Evolutionary conservation across 345 rosid species (phyloP), one percentile per base, ranked within the genome.

Genomic region (Noccaea caerulescens): DNA sequence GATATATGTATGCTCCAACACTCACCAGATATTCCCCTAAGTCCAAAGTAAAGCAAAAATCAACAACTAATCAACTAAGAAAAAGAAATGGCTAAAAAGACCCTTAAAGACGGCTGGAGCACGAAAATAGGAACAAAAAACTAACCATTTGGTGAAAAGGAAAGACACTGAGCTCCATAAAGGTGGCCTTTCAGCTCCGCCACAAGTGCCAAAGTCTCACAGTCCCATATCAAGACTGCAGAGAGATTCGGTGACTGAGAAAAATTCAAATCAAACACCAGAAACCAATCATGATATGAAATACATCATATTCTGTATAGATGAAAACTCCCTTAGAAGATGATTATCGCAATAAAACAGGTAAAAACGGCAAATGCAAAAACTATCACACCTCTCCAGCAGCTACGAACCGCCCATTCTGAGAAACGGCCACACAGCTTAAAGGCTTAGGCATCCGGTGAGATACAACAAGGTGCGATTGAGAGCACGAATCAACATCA

Each of bases 141-240:
- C 88, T 68, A 78, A 91, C 96, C 97, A 78, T 87, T 85, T 1
- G 93, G 88, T 49, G 96, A 84, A 81, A 91, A 89, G 70, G 90
- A 87, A 56, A 89, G 84, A 77, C 96, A 89, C 10, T 84, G 83
- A 71, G 87, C 73, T 76, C 97, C 90, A 49, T 84, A 87, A 3
- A 88, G 77, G 63, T 91, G 97, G 49, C 88, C 91, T 79, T 83
- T 85, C 61, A 91, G 80, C 74, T 91, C 97, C 39, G 91, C 86
- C 33, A 87, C 61, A 56, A 85, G 75, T 13, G 77, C 58, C 72
- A 55, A 69, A 30, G 79, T 85, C 34, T 76, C 58, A 12, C 71
- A 71, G 56, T 88, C 92, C 97, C 97, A 91, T 16, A 91, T 79
- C 71, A 91, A 76, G 61, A 88, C 95, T 47, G 96, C 82, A 61